Evolutionary conservation across 2,329 filamentous ascomycete genomes (phyloP).

Genomic region (Arthrocladium fulminans): DNA sequence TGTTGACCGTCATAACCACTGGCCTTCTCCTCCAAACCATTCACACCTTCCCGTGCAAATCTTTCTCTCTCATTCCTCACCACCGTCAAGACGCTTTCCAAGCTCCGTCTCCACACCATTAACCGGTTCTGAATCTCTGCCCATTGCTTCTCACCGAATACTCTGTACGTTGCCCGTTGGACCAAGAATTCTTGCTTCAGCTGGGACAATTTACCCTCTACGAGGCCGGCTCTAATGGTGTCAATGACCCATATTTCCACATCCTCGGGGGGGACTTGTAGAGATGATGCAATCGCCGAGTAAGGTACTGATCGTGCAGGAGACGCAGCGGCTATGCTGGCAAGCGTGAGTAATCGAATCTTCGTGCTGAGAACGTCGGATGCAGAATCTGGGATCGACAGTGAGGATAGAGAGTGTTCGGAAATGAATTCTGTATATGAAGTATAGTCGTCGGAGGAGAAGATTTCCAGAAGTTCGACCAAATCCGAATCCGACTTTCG

Average conservation of each 20-base stretch:
- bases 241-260: conserved; percentile 99
- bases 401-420: conserved; percentile 38
- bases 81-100: conserved; percentile 68
- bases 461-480: conserved; percentile 89
- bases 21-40: conserved; percentile 14
- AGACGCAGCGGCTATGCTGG: conserved; percentile 74
- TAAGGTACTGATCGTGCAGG: conserved; percentile 85
- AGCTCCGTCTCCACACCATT: conserved; percentile 80
- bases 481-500: conserved; percentile 74
- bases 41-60: conserved; percentile 56
- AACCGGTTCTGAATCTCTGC: conserved; percentile 82
- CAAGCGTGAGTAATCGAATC: conserved; percentile 90
- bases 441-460: conserved; percentile 86
- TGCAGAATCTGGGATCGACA: conserved; percentile 67
- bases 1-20: conserved; percentile 7
- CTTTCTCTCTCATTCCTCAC: conserved; percentile 73
- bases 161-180: conserved; percentile 90
- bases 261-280: conserved; percentile 72
- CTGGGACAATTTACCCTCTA: conserved; percentile 94
- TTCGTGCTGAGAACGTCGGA: conserved; percentile 79
- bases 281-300: conserved; percentile 68
- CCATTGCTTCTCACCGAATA: conserved; percentile 98
- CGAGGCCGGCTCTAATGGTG: conserved; percentile 86
- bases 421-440: conserved; percentile 94
- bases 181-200: conserved; percentile 88